phyloP scores from a whole-genome alignment of 352 stramenopile genomes.

The Phytophthora litchii region DNA sequence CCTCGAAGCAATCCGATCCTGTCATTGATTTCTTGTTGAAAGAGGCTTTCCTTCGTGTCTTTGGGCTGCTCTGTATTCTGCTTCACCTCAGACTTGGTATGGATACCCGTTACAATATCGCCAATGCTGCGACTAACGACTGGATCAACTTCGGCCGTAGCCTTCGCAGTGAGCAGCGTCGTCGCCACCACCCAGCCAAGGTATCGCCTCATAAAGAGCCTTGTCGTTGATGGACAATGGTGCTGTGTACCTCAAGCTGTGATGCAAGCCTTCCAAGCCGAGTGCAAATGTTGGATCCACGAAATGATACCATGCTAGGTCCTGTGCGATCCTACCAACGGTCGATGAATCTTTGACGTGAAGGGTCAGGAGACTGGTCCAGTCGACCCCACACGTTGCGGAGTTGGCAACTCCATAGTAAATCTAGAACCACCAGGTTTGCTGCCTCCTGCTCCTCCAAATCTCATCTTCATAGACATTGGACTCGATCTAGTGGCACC shows the following conservation, averaged over 20 bases:
- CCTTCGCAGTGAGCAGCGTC: conserved; percentile 1
- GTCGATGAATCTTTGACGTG: conserved; percentile 21
- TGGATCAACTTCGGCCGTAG: background rate
- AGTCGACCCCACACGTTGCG: conserved; percentile 12
- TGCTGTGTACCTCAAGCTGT: too few relatives aligned
- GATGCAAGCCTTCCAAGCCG: too few relatives aligned
- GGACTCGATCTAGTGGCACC: too few relatives aligned
- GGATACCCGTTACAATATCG: background rate
- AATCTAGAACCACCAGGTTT: conserved; percentile 6
- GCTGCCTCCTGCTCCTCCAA: background rate
- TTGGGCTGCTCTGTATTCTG: background rate
- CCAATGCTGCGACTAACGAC: background rate
- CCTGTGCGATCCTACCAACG: conserved; percentile 15
- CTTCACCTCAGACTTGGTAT: background rate
- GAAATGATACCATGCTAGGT: background rate
- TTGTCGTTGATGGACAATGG: too few relatives aligned
- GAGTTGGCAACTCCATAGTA: background rate
- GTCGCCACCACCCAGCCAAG: conserved; percentile 10
- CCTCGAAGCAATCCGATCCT: conserved; percentile 3
- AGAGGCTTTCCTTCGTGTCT: background rate
- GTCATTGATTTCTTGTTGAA: background rate
- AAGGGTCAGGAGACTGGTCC: conserved; percentile 29
- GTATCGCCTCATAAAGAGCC: conserved; percentile 15
- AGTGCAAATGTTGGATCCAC: background rate
- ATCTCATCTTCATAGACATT: too few relatives aligned